These are phyloP conservation scores for Myxozyma neglecta DNA, from an alignment of 805 yeast genomes.

Conservation along the genomic window DNA sequence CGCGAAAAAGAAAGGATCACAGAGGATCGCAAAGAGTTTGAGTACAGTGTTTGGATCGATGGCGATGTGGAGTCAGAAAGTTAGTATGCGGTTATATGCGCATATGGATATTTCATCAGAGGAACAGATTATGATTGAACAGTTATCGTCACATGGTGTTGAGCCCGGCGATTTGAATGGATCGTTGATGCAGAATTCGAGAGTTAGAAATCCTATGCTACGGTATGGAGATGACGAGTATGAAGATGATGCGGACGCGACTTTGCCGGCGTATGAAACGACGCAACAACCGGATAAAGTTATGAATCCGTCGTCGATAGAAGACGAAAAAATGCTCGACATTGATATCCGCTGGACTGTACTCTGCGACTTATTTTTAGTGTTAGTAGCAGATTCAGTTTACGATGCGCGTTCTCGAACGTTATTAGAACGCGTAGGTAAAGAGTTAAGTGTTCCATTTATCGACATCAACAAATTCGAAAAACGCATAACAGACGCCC, in stretches of 20 bases:
- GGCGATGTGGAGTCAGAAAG: constrained; percentile 78
- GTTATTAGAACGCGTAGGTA: constrained; percentile 67
- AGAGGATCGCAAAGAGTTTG: constrained; percentile 57
- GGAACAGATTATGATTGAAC: constrained; percentile 85
- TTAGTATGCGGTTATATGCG: constrained; percentile 68
- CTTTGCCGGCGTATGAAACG: constrained; percentile 23
- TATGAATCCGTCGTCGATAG: constrained; percentile 21
- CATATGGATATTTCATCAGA: constrained; percentile 78
- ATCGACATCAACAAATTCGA: constrained; percentile 86
- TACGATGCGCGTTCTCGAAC: constrained; percentile 90
- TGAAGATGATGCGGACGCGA: constrained; percentile 2
- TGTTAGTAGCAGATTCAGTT: constrained; percentile 75
- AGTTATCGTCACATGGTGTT: constrained; percentile 79
- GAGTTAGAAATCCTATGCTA: constrained; percentile 53
- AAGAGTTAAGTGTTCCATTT: constrained; percentile 54
- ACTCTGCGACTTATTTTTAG: constrained; percentile 82
- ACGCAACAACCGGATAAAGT: constrained; percentile 6
- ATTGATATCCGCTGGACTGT: constrained; percentile 91
- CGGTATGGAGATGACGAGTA: background rate
- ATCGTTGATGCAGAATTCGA: constrained; percentile 54
- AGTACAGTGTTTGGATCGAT: constrained; percentile 71
- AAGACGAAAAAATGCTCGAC: constrained; percentile 43
- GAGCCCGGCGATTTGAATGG: constrained; percentile 68
- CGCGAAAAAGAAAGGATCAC: constrained; percentile 55
- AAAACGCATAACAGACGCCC: constrained; percentile 81